Base-by-base conservation (phyloP, 345 rosid species). In the Salix viminalis region DNA sequence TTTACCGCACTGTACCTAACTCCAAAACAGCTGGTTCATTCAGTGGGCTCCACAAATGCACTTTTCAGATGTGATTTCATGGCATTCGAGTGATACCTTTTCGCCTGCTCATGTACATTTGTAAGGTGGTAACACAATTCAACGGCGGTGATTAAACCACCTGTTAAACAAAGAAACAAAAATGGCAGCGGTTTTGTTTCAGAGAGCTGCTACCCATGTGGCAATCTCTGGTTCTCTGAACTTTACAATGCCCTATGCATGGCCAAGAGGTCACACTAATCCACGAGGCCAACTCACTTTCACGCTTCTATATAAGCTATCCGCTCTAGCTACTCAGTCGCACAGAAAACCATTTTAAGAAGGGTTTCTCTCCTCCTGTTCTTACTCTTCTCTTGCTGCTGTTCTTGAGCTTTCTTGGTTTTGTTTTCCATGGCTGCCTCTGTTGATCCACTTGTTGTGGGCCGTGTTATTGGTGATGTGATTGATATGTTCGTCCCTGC, bases 381-480 rank as follows among this genome's bases (percentile, higher is more conserved):
- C 37, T 48, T 39, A 26, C 32, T 52, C 24, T 8, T 52, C 62
- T 21, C 36, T 24, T 60, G 58, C 1, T 36, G 9, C 0, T 36
- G 1, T 23, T 50, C 16, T 23, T 65, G 7, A 65, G 50, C 50
- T 44, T 44, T 44, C 18, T 44, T 14, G 16, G 16, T 13, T 46
- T 14, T 14, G 50, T 46, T 46, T 46, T 46, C 72, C 72, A 93
- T 94, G 97, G 88, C 93, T 46, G 81, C 90, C 60, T 88, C 97
- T 0, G 90, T 92, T 56, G 92, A 94, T 80, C 97, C 98, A 69
- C 85, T 90, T 26, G 91, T 94, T 13, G 92, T 94, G 9, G 97
- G 97, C 32, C 87, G 97, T 14, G 92, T 94, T 46, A 92, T 94
- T 19, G 98, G 97, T 1, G 98, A 94, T 70, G 97, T 94, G 10